Percentiles rank a stretch among this genome's conserved stretches.
Evolutionary conservation across 1,284 basidiomycete species (phyloP).

Genomic region (Ganoderma meredithae): DNA sequence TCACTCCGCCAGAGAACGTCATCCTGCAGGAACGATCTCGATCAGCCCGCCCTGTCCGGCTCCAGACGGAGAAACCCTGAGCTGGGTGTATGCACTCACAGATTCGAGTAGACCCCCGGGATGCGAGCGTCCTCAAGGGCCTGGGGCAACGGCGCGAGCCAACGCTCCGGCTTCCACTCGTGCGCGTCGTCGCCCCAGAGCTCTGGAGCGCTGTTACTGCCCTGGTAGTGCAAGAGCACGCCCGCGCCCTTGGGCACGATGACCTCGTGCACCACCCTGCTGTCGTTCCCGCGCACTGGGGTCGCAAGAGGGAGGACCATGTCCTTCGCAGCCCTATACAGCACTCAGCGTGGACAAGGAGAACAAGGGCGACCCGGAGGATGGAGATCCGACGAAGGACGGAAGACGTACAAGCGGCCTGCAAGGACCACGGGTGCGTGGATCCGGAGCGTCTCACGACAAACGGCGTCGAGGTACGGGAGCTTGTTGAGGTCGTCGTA

Average conservation of each 20-base stretch:
- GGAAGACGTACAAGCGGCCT: background rate
- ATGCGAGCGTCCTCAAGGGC: constrained; percentile 25
- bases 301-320: constrained; percentile 36
- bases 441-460: constrained; percentile 40
- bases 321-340: constrained; percentile 30
- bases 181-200: constrained; percentile 34
- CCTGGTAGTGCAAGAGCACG: constrained; percentile 15
- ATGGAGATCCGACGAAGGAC: no score
- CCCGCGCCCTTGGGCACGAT: constrained; percentile 11
- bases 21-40: constrained; percentile 11
- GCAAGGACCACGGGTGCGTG: background rate
- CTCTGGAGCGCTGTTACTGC: constrained; percentile 25
- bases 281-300: constrained; percentile 28
- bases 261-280: constrained; percentile 4
- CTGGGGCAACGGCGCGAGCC: constrained; percentile 25
- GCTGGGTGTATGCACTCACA: constrained; percentile 18
- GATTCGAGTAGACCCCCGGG: constrained; percentile 32
- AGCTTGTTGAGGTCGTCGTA: constrained; percentile 42
- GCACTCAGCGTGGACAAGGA: no score
- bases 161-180: constrained; percentile 36
- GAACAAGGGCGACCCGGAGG: no score
- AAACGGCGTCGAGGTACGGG: constrained; percentile 44
- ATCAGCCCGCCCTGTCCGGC: no score
- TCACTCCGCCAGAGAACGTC: constrained; percentile 25
- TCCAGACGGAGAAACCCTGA: no score